phyloP scores from a whole-genome alignment of 805 yeast genomes.

The Tetrapisispora nanseiensis region DNA sequence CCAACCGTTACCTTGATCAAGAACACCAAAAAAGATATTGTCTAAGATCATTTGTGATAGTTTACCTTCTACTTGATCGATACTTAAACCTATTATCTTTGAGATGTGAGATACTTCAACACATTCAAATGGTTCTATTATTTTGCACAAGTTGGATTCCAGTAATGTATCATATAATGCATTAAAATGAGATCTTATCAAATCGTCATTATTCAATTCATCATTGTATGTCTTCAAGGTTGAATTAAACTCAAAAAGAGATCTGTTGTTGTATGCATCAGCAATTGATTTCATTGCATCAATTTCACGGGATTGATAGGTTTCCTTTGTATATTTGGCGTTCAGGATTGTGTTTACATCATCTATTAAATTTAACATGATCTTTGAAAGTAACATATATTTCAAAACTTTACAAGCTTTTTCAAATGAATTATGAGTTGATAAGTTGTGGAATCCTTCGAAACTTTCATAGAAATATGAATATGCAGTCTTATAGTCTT shows the following conservation, averaged over 20 bases:
- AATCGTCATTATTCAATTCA: conserved; percentile 77
- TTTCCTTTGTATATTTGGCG: conserved; percentile 61
- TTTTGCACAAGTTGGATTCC: conserved; percentile 86
- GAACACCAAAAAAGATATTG: conserved; percentile 87
- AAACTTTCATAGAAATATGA: conserved; percentile 93
- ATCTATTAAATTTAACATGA: conserved; percentile 80
- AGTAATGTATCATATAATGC: conserved; percentile 87
- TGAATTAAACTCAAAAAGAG: conserved; percentile 83
- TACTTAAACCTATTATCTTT: conserved; percentile 75
- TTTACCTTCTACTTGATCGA: conserved; percentile 86
- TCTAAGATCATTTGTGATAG: conserved; percentile 94
- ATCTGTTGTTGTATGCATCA: conserved; percentile 78
- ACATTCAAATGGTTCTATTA: conserved; percentile 91
- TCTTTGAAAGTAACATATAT: conserved; percentile 85
- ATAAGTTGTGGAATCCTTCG: conserved; percentile 63
- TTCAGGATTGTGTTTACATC: conserved; percentile 73
- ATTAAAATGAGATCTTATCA: conserved; percentile 84
- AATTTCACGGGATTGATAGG: conserved; percentile 68
- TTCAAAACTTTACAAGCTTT: conserved; percentile 73
- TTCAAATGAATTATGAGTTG: conserved; percentile 42
- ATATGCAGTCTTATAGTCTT: conserved; percentile 91
- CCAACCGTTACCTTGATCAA: conserved; percentile 99
- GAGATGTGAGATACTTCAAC: conserved; percentile 91
- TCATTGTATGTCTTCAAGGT: conserved; percentile 59
- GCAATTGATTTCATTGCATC: conserved; percentile 96